A percentile compares a stretch with the other conserved stretches of the same genome.
These are phyloP conservation scores for Globisporangium takayamanum DNA, from an alignment of 352 stramenopile genomes.

Conservation along the genomic window DNA sequence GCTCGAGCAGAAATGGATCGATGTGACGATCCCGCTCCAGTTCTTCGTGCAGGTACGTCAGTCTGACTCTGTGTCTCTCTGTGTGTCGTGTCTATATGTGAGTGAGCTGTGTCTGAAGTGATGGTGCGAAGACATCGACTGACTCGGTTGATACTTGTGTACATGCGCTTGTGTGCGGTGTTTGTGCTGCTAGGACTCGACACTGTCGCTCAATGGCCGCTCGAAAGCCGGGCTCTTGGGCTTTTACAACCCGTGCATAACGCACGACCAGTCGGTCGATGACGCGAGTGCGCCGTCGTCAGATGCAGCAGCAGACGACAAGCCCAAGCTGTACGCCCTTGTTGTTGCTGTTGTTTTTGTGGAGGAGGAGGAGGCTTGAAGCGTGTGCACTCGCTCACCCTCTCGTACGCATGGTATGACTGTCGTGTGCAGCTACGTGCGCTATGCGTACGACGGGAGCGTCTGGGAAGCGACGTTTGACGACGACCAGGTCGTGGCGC, in stretches of 20 bases:
- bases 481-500: constrained; percentile 57
- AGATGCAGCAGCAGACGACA: constrained; percentile 8
- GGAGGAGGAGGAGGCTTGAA: neutral
- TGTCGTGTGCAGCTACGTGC: constrained; percentile 47
- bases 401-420: too few species aligned
- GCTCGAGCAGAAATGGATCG: constrained; percentile 53
- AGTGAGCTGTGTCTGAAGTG: constrained; percentile 2
- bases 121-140: neutral
- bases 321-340: constrained; percentile 56
- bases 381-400: neutral
- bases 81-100: neutral
- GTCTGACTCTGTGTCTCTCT: neutral
- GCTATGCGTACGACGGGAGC: constrained; percentile 60
- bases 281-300: constrained; percentile 14
- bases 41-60: constrained; percentile 69
- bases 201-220: constrained; percentile 36
- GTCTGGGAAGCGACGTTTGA: constrained; percentile 83
- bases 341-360: neutral
- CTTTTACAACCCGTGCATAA: constrained; percentile 80
- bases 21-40: constrained; percentile 73
- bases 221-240: constrained; percentile 69
- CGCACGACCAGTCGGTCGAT: constrained; percentile 33
- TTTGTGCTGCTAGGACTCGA: constrained; percentile 32
- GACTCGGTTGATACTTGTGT: too few species aligned
- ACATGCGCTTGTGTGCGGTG: neutral